Conservation (phyloP, 805 yeast genomes). For the Lachancea sp. region DNA sequence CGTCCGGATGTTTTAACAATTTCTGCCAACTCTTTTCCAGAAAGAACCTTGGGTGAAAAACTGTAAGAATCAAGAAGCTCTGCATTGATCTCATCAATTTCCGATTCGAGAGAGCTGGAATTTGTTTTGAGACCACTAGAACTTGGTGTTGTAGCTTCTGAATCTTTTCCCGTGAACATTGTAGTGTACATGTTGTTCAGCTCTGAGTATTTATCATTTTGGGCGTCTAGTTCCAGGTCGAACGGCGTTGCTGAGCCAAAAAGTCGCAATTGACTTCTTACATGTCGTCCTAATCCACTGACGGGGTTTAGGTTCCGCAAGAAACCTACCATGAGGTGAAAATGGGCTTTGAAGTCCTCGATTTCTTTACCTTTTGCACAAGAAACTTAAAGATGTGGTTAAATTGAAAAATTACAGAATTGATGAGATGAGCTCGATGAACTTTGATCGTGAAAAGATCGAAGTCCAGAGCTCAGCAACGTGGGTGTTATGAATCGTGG, state of each 20-base stretch:
- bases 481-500: constrained; percentile 17
- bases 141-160: not conserved
- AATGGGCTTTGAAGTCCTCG: not conserved
- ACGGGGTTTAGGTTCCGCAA: not conserved
- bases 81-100: constrained; percentile 31
- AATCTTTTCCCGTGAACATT: constrained; percentile 24
- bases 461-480: not conserved
- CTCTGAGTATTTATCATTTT: constrained; percentile 27
- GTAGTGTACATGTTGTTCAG: constrained; percentile 33
- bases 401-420: no score
- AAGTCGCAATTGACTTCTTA: not conserved
- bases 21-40: constrained; percentile 18
- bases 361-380: not conserved
- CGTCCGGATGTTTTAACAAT: constrained; percentile 41
- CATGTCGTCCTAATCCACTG: not conserved
- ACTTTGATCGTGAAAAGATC: not conserved
- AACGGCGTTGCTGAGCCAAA: not conserved
- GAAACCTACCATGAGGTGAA: not conserved
- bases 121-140: not conserved
- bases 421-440: not conserved
- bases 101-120: constrained; percentile 13
- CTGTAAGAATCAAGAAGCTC: constrained; percentile 31
- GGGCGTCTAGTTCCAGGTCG: constrained; percentile 13
- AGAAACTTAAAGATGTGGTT: no score
- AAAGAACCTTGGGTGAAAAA: constrained; percentile 10